Percentiles rank a stretch among this genome's conserved stretches.
phyloP scores from a whole-genome alignment of 805 yeast genomes.

The Yueomyces sp. region DNA sequence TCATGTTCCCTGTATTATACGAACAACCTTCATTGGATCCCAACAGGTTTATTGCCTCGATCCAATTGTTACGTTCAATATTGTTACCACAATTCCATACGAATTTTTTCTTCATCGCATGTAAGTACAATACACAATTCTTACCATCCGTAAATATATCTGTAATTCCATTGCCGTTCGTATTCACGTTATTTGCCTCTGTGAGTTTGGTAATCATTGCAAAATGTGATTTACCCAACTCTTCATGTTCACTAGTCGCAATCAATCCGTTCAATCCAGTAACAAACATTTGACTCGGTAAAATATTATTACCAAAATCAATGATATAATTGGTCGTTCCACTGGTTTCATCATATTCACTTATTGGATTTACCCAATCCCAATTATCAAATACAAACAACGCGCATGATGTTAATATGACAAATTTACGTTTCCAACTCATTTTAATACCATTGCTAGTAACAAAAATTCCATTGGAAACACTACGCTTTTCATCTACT shows the following conservation, averaged over 20 bases:
- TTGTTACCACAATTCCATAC: conserved; percentile 29
- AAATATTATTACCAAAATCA: conserved; percentile 15
- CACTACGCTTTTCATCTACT: too few species aligned
- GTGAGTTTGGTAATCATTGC: too few species aligned
- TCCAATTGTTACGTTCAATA: conserved; percentile 47
- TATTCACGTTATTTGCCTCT: too few species aligned
- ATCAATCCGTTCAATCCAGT: conserved; percentile 10
- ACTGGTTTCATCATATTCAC: conserved; percentile 10
- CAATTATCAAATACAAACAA: conserved; percentile 31
- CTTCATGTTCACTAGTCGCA: conserved; percentile 4
- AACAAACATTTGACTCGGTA: conserved; percentile 5
- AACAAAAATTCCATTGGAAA: too few species aligned
- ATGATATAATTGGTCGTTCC: conserved; percentile 20
- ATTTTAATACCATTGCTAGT: conserved; percentile 14
- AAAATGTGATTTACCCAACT: conserved; percentile 1
- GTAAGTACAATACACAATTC: conserved; percentile 27
- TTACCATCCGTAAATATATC: too few species aligned
- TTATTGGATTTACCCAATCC: conserved; percentile 20
- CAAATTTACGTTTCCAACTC: conserved; percentile 33
- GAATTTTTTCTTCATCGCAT: conserved; percentile 28
- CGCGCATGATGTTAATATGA: conserved; percentile 38
- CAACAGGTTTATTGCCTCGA: conserved; percentile 27
- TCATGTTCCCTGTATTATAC: conserved; percentile 13
- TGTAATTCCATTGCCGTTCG: too few species aligned
- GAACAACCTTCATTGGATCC: conserved; percentile 16